phyloP scores from a whole-genome alignment of 2,329 filamentous ascomycete genomes.

The Microsporum audouinii region DNA sequence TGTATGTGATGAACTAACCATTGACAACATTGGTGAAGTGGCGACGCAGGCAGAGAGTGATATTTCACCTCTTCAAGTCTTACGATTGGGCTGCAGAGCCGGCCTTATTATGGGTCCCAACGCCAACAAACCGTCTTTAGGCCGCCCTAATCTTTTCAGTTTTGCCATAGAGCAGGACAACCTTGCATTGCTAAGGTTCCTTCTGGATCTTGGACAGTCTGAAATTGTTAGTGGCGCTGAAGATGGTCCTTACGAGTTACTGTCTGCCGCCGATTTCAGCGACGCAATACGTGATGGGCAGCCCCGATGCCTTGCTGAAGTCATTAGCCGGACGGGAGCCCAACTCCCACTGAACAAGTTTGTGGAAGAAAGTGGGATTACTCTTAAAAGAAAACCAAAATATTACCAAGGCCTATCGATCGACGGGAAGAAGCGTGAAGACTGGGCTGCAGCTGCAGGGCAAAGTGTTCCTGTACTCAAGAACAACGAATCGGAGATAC shows the following conservation, averaged over 20 bases:
- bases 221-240: conserved; percentile 8
- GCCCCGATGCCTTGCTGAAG: neutral
- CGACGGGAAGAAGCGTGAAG: conserved; percentile 56
- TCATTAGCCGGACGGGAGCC: conserved; percentile 40
- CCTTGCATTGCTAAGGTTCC: conserved; percentile 41
- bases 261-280: conserved; percentile 21
- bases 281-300: conserved; percentile 35
- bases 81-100: conserved; percentile 34
- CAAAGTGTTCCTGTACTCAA: neutral
- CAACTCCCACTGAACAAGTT: conserved; percentile 58
- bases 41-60: conserved; percentile 57
- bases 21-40: conserved; percentile 63
- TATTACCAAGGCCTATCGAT: conserved; percentile 66
- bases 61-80: conserved; percentile 43
- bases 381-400: conserved; percentile 30
- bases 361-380: conserved; percentile 51
- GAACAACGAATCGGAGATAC: neutral
- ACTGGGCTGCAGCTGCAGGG: conserved; percentile 55
- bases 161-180: conserved; percentile 46
- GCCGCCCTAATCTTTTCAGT: neutral
- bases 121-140: neutral
- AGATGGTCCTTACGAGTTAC: neutral
- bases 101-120: conserved; percentile 16
- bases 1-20: conserved; percentile 36
- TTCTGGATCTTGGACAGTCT: conserved; percentile 43